Evolutionary conservation across 257 asterid species (phyloP).

Genomic region (Leonotis leonurus): DNA sequence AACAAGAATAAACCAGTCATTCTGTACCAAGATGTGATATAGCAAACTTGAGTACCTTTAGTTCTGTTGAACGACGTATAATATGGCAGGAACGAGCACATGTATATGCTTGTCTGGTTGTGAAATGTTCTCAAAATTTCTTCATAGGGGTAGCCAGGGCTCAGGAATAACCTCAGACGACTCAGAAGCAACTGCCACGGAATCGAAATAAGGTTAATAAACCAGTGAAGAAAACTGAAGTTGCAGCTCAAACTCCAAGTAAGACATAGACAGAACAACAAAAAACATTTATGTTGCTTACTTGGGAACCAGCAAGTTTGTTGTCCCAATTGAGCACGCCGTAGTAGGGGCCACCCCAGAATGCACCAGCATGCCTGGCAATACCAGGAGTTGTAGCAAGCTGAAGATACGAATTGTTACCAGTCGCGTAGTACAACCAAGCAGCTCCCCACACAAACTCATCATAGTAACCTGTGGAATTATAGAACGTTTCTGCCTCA

Average conservation of each 20-base stretch:
- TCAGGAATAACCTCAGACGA: constrained; percentile 77
- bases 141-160: constrained; percentile 97
- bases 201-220: too few species aligned
- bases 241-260: not conserved
- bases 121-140: constrained; percentile 80
- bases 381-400: constrained; percentile 76
- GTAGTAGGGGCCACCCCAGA: constrained; percentile 83
- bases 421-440: constrained; percentile 95
- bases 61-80: constrained; percentile 84
- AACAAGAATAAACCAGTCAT: not conserved
- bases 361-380: constrained; percentile 91
- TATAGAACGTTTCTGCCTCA: constrained; percentile 69
- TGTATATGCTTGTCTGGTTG: constrained; percentile 82
- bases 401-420: constrained; percentile 72
- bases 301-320: constrained; percentile 95
- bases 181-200: constrained; percentile 68
- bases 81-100: constrained; percentile 89
- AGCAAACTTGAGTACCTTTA: constrained; percentile 37
- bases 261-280: not conserved
- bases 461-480: constrained; percentile 76
- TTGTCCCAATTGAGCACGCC: constrained; percentile 94
- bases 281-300: constrained; percentile 19
- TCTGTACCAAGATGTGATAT: not conserved
- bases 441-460: constrained; percentile 93
- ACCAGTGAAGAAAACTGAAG: not conserved